These are phyloP conservation scores for Lactifluus rugatus DNA, from an alignment of 768 basidiomycete species.

Conservation along the genomic window DNA sequence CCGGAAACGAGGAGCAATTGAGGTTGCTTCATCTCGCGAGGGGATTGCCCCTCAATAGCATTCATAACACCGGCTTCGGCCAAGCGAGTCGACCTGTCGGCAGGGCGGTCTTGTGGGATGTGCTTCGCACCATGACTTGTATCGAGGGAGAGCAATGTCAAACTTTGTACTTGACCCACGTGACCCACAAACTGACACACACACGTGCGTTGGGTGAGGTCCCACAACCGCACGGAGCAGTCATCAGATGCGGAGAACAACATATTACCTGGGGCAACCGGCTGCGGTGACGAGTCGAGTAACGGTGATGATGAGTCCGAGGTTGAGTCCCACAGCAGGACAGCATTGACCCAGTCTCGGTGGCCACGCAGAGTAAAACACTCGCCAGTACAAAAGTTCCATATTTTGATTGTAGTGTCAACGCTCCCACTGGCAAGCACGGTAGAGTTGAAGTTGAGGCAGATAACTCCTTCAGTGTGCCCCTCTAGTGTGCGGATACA, in stretches of 20 bases:
- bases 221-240: slow-evolving; percentile 89
- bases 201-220: slow-evolving; percentile 70
- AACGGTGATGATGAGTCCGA: slow-evolving; percentile 29
- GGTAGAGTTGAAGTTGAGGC: slow-evolving; percentile 84
- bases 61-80: neutral
- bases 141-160: slow-evolving; percentile 67
- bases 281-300: slow-evolving; percentile 29
- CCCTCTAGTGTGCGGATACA: slow-evolving; percentile 84
- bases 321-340: slow-evolving; percentile 75
- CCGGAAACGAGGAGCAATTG: slow-evolving; percentile 75
- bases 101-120: neutral
- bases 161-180: slow-evolving; percentile 88
- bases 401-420: slow-evolving; percentile 90
- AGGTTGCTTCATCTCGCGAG: slow-evolving; percentile 17
- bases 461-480: slow-evolving; percentile 86
- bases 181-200: slow-evolving; percentile 82
- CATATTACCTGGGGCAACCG: slow-evolving; percentile 82
- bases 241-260: slow-evolving; percentile 97
- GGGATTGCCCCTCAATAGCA: neutral
- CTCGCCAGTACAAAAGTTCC: slow-evolving; percentile 87
- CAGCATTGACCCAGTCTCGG: slow-evolving; percentile 92
- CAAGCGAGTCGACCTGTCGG: neutral
- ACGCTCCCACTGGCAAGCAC: slow-evolving; percentile 89
- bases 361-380: slow-evolving; percentile 92
- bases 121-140: slow-evolving; percentile 15